Conservation (phyloP, 306 rosid genomes). For the Astragalus glycyphyllos region DNA sequence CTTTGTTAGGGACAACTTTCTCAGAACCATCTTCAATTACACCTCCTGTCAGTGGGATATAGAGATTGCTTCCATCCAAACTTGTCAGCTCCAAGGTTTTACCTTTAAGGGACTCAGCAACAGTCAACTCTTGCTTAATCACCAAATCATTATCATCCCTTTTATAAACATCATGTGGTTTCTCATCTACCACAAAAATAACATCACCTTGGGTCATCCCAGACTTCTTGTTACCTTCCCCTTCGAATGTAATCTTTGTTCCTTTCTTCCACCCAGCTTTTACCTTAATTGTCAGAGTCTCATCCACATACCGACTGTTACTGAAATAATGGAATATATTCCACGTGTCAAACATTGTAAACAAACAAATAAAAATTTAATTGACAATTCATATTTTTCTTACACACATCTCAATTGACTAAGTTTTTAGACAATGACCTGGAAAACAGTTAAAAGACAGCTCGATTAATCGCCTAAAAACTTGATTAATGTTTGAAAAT, state of each 20-base stretch:
- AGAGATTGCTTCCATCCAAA: conserved; percentile 78
- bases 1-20: conserved; percentile 71
- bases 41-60: conserved; percentile 61
- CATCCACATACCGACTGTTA: too few species aligned
- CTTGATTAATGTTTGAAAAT: too few species aligned
- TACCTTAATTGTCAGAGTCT: conserved; percentile 70
- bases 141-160: conserved; percentile 90
- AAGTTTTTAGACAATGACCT: too few species aligned
- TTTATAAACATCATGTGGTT: conserved; percentile 77
- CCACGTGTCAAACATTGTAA: conserved; percentile 31
- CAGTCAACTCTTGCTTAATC: conserved; percentile 78
- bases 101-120: conserved; percentile 88
- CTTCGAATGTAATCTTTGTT: conserved; percentile 86
- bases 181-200: conserved; percentile 85
- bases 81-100: conserved; percentile 71
- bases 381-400: too few species aligned
- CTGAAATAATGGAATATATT: conserved; percentile 56
- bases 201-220: conserved; percentile 86
- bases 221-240: conserved; percentile 88
- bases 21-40: conserved; percentile 79
- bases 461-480: too few species aligned
- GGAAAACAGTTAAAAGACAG: too few species aligned
- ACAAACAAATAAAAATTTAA: too few species aligned
- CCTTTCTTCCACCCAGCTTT: conserved; percentile 99
- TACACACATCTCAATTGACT: too few species aligned